These are phyloP conservation scores for Sanghuangporus baumii DNA, from an alignment of 1,284 basidiomycete species.

Conservation along the genomic window DNA sequence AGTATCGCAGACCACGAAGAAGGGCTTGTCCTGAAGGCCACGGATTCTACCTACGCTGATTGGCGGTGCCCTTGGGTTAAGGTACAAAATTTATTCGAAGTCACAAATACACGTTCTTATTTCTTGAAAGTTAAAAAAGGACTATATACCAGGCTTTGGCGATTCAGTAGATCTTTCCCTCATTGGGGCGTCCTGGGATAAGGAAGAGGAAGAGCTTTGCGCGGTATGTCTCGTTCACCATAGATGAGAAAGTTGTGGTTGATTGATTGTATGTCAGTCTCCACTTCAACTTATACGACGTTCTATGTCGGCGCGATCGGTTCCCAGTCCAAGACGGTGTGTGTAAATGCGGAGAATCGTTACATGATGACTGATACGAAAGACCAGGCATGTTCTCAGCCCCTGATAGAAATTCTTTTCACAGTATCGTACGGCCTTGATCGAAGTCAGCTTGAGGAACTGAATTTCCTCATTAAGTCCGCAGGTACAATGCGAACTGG, in stretches of 20 bases:
- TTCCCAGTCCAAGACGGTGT: conserved; percentile 20
- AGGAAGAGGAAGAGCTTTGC: conserved; percentile 68
- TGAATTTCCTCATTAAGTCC: conserved; percentile 60
- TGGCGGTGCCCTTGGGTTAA: conserved; percentile 70
- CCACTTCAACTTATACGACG: conserved; percentile 68
- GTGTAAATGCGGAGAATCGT: neutral
- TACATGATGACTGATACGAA: conserved; percentile 10
- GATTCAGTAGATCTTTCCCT: conserved; percentile 76
- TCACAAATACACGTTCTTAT: neutral
- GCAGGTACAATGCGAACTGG: conserved; percentile 33
- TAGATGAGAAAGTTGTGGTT: neutral
- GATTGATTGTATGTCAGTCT: conserved; percentile 39
- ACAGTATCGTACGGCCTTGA: conserved; percentile 67
- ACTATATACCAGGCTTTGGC: conserved; percentile 79
- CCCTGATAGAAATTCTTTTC: conserved; percentile 69
- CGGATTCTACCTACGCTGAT: conserved; percentile 61
- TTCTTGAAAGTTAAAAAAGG: conserved; percentile 47
- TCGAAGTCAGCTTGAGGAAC: conserved; percentile 58
- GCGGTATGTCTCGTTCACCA: conserved; percentile 46
- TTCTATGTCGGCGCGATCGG: conserved; percentile 69
- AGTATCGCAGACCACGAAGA: conserved; percentile 48
- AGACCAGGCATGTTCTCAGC: conserved; percentile 22
- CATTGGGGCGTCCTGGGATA: conserved; percentile 75
- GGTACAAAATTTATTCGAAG: conserved; percentile 30
- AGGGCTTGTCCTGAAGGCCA: conserved; percentile 76